These are phyloP conservation scores for Lavandula angustifolia DNA, from an alignment of 257 asterid genomes.

Conservation along the genomic window DNA sequence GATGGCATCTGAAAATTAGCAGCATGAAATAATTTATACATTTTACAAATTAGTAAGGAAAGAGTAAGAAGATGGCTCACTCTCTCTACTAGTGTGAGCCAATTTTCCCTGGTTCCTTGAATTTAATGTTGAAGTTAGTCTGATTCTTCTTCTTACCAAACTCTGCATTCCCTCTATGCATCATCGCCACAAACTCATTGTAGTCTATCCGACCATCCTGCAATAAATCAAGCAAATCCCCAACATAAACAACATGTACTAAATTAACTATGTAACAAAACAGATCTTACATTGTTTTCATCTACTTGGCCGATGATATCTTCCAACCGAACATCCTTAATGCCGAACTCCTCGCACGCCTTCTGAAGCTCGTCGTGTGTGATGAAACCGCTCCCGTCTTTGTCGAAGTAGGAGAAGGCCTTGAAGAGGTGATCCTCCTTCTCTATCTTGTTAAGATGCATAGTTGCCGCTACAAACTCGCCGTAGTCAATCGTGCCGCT, in stretches of 20 bases:
- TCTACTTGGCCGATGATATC: conserved; percentile 47
- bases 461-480: conserved; percentile 55
- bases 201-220: conserved; percentile 53
- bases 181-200: conserved; percentile 54
- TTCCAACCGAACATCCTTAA: conserved; percentile 41
- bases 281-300: conserved; percentile 46
- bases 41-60: no score
- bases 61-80: no score
- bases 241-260: no score
- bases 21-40: no score
- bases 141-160: conserved; percentile 45
- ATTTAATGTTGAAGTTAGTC: conserved; percentile 37
- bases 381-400: conserved; percentile 51
- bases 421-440: conserved; percentile 45
- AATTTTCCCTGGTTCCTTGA: conserved; percentile 43
- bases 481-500: conserved; percentile 56
- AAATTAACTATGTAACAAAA: no score
- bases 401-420: conserved; percentile 55
- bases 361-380: conserved; percentile 56
- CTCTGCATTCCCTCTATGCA: conserved; percentile 49
- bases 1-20: no score
- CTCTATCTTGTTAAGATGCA: conserved; percentile 51
- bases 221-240: no score
- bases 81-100: conserved; percentile 22
- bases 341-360: conserved; percentile 52